Base-by-base conservation (phyloP, 169 alveolate species). In the Perkinsus chesapeaki region DNA sequence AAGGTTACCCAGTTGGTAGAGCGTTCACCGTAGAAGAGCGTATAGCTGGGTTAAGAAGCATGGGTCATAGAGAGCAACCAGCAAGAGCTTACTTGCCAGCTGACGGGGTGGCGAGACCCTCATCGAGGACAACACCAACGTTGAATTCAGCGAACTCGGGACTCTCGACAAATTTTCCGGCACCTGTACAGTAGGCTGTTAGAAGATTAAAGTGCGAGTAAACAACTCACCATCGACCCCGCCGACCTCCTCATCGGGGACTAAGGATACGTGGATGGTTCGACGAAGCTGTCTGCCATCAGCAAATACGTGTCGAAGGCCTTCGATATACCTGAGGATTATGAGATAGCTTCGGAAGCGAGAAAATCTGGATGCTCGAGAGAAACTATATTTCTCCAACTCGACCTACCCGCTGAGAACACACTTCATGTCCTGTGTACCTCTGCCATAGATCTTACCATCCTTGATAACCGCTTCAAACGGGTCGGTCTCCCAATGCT, bases 401-500 rank as follows among this genome's bases (percentile, higher is more conserved):
- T 39, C 39, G 16, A 47, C 91, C 43, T 73, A 39, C 91, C 48
- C 73, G 93, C 36, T 73, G 39, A 93, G 91, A 39, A 93, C 95
- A 31, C 93, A 93, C 93, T 93, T 93, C 95, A 93, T 93, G 91
- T 93, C 95, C 27, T 93, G 95, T 19, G 95, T 92, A 0, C 95
- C 95, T 5, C 95, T 93, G 38, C 93, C 95, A 39, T 93, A 93
- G 39, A 93, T 91, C 39, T 82, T 73, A 0, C 93, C 95, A 37
- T 93, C 93, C 47, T 39, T 39, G n/a, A 38, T 39, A 27, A 73
- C 93, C 3, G 95, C 93, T 0, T 73, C 91, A 72, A 92, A 93
- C n/a, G 95, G 95, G 47, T 93, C 93, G 48, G 39, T 91, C 1
- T 38, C 36, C 95, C 95, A 93, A 60, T 39, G 43, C 43, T 93